phyloP scores from a whole-genome alignment of 2,329 filamentous ascomycete genomes.

The Bipolaris cookei region DNA sequence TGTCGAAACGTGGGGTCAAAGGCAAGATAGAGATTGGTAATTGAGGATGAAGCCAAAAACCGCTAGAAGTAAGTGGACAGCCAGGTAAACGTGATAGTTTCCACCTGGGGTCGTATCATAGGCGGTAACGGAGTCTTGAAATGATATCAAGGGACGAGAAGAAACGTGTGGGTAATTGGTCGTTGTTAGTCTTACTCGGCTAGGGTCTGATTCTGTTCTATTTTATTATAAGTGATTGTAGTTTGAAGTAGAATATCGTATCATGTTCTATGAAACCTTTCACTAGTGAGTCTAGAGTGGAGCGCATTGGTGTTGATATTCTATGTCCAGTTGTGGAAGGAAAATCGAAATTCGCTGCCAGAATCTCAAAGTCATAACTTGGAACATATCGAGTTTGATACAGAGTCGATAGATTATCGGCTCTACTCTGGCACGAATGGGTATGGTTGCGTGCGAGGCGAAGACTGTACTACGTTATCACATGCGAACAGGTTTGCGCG shows the following conservation, averaged over 20 bases:
- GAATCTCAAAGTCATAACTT: too few relatives aligned
- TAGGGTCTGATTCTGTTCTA: too few relatives aligned
- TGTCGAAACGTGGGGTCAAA: too few relatives aligned
- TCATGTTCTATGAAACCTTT: too few relatives aligned
- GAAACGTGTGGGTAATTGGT: not conserved
- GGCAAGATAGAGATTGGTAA: not conserved
- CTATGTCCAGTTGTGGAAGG: not conserved
- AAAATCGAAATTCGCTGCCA: not conserved
- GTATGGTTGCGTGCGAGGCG: not conserved
- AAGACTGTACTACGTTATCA: not conserved
- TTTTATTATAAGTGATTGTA: too few relatives aligned
- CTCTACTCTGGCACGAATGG: not conserved
- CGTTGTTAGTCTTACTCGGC: too few relatives aligned
- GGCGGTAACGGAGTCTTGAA: not conserved
- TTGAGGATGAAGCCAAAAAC: not conserved
- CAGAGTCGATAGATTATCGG: not conserved
- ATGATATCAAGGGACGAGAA: not conserved
- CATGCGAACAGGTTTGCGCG: slow-evolving; percentile 3
- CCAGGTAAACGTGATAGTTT: not conserved
- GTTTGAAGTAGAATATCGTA: too few relatives aligned
- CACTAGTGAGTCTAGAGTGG: not conserved
- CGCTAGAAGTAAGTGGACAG: not conserved
- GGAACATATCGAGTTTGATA: not conserved
- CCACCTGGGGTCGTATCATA: not conserved
- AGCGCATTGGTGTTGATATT: not conserved